phyloP scores from a whole-genome alignment of 306 rosid species.

The Acacia acuminata region DNA sequence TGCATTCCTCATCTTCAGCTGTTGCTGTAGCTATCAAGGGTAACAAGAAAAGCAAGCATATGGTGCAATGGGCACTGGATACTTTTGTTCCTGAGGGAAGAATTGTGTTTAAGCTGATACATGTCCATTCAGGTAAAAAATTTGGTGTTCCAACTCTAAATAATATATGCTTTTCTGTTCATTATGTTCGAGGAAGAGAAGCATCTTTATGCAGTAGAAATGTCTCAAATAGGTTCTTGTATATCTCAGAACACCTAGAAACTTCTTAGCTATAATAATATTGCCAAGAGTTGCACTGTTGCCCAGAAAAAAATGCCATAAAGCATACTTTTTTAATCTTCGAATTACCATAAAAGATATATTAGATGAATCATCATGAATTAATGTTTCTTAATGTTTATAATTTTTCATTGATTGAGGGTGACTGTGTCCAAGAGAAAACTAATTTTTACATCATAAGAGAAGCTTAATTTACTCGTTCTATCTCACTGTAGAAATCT shows the following conservation, averaged over 20 bases:
- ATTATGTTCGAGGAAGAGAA: neutral
- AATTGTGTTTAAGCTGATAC: conserved; percentile 66
- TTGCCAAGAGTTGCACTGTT: neutral
- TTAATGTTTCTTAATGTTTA: neutral
- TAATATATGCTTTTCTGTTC: conserved; percentile 42
- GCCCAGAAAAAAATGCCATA: neutral
- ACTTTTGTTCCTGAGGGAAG: conserved; percentile 80
- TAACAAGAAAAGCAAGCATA: conserved; percentile 67
- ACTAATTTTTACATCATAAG: neutral
- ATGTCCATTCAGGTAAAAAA: conserved; percentile 60
- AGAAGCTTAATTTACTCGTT: neutral
- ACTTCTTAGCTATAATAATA: neutral
- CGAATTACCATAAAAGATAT: neutral
- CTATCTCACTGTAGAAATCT: neutral
- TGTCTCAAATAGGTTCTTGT: neutral
- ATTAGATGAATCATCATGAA: neutral
- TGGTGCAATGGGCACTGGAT: conserved; percentile 78
- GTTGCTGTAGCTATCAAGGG: conserved; percentile 90
- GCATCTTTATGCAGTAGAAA: conserved; percentile 13
- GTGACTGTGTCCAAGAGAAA: neutral
- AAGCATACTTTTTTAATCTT: neutral
- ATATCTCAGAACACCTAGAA: neutral
- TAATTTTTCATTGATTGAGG: neutral
- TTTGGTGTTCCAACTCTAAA: conserved; percentile 77
- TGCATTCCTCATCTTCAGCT: conserved; percentile 38